Percentiles rank a stretch among this genome's conserved stretches.
phyloP scores from a whole-genome alignment of 163 green algal species.

The Chlamydomonas reinhardtii region DNA sequence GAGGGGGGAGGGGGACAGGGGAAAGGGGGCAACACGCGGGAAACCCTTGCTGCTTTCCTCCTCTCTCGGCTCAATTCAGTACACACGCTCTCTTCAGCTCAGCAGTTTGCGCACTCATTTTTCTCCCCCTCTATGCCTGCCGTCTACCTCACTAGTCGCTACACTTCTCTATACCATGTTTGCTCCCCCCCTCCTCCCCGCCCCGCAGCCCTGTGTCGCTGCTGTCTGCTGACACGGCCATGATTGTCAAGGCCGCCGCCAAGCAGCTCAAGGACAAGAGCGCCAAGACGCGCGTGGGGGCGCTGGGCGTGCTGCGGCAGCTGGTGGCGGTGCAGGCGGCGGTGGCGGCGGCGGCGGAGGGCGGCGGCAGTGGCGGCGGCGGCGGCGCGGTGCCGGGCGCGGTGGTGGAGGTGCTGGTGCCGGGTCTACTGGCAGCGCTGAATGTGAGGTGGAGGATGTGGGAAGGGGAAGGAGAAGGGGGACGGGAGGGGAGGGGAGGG shows the following conservation, averaged over 20 bases:
- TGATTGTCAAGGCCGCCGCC: conserved; percentile 71
- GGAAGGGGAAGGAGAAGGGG: not conserved
- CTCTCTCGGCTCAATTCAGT: no score
- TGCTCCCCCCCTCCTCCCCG: no score
- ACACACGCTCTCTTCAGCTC: no score
- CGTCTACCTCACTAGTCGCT: not conserved
- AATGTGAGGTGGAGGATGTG: conserved; percentile 31
- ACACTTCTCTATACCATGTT: no score
- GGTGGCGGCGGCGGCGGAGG: conserved; percentile 55
- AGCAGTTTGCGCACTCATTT: no score
- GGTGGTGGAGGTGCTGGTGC: conserved; percentile 64
- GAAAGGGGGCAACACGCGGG: no score
- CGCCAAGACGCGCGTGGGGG: conserved; percentile 82
- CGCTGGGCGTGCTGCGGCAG: conserved; percentile 80
- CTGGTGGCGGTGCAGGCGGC: conserved; percentile 76
- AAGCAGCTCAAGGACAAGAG: conserved; percentile 82
- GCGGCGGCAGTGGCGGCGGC: no score
- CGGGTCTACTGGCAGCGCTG: conserved; percentile 68
- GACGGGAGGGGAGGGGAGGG: not conserved
- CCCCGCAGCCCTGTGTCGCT: conserved; percentile 62
- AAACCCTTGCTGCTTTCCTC: no score
- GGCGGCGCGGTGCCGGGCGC: no score
- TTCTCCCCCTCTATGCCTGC: no score
- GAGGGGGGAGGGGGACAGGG: no score
- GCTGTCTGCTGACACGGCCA: conserved; percentile 73